Conservation (phyloP, 331 rosid genomes). For the Rosa hybrid region DNA sequence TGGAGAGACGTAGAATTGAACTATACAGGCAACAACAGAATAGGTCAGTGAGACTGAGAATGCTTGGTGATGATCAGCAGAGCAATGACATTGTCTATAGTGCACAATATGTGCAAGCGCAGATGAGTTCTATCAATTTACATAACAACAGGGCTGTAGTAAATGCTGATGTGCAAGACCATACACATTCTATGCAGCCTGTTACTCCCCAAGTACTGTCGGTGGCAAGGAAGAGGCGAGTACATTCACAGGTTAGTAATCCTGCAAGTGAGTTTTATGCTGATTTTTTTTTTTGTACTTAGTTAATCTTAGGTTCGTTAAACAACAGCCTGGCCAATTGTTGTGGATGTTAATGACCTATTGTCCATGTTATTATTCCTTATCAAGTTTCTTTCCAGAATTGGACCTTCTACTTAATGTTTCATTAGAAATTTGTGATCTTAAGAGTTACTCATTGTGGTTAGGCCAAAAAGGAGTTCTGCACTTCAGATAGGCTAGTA, state of each 20-base stretch:
- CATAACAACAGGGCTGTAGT: conserved; percentile 21
- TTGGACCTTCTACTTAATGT: not conserved
- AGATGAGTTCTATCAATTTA: conserved; percentile 26
- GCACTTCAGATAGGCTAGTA: not conserved
- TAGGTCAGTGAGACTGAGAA: conserved; percentile 31
- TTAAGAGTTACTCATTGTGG: not conserved
- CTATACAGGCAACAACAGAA: conserved; percentile 25
- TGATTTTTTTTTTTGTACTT: not conserved
- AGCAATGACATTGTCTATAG: conserved; percentile 23
- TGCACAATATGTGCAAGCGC: conserved; percentile 21
- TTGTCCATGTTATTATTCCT: not conserved
- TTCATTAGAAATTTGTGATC: not conserved
- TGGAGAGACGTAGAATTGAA: conserved; percentile 41
- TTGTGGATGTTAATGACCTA: not conserved
- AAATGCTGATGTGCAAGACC: not conserved
- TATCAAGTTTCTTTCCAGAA: not conserved
- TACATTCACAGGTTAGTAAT: conserved; percentile 37
- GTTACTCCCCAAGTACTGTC: conserved; percentile 19
- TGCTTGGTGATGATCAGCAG: conserved; percentile 31
- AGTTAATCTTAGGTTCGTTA: not conserved
- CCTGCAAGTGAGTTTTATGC: not conserved
- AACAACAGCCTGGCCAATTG: not conserved
- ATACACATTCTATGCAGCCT: conserved; percentile 27
- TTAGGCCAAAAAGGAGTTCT: not conserved
- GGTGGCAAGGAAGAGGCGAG: conserved; percentile 33